These are phyloP conservation scores for Suillus sp. DNA, from an alignment of 768 basidiomycete genomes.

Conservation along the genomic window DNA sequence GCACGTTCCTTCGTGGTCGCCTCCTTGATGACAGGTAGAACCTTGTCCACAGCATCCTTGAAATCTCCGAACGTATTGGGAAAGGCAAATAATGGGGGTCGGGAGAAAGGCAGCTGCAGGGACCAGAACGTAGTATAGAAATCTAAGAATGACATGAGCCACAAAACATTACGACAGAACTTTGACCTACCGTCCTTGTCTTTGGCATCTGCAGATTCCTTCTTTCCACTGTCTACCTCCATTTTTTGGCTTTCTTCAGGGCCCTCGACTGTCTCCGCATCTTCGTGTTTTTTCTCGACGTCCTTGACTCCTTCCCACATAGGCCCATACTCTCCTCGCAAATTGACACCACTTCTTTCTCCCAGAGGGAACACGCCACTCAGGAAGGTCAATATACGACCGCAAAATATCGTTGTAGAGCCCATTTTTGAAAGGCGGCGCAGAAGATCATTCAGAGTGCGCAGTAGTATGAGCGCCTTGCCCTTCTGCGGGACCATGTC, in stretches of 20 bases:
- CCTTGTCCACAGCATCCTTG: slow-evolving; percentile 67
- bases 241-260: slow-evolving; percentile 50
- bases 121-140: slow-evolving; percentile 93
- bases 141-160: slow-evolving; percentile 41
- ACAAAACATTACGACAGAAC: background rate
- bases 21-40: slow-evolving; percentile 79
- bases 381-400: slow-evolving; percentile 85
- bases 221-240: slow-evolving; percentile 59
- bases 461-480: slow-evolving; percentile 81
- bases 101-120: slow-evolving; percentile 81
- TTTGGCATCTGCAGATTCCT: slow-evolving; percentile 33
- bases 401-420: slow-evolving; percentile 83
- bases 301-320: slow-evolving; percentile 69
- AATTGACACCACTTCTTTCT: slow-evolving; percentile 89
- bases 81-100: slow-evolving; percentile 68
- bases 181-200: slow-evolving; percentile 60
- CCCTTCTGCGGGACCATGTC: slow-evolving; percentile 85
- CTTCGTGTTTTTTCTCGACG: slow-evolving; percentile 36
- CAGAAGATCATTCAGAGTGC: slow-evolving; percentile 85
- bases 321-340: slow-evolving; percentile 85
- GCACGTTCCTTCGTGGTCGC: slow-evolving; percentile 87
- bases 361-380: slow-evolving; percentile 85
- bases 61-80: slow-evolving; percentile 63
- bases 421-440: slow-evolving; percentile 86
- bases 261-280: slow-evolving; percentile 32